Evolutionary conservation across 208 protist genomes (phyloP).

Genomic region (Leishmania turanica): DNA sequence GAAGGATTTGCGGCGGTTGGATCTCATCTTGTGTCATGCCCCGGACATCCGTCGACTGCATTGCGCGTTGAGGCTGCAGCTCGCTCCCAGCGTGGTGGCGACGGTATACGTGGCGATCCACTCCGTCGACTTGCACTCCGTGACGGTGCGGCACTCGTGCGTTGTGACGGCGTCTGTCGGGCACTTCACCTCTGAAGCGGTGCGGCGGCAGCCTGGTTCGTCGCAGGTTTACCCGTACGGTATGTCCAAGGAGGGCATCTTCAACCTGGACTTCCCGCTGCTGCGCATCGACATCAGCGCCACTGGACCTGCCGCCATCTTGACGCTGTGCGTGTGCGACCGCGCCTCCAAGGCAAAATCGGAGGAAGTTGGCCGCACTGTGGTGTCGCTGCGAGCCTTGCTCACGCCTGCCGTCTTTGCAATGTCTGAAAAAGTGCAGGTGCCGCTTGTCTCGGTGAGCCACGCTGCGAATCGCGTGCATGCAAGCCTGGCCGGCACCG

Average conservation of each 20-base stretch:
- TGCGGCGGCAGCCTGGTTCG: constrained; percentile 31
- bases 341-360: constrained; percentile 30
- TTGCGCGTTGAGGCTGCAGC: constrained; percentile 51
- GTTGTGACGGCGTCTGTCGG: constrained; percentile 39
- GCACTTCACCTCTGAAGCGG: constrained; percentile 28
- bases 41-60: constrained; percentile 56
- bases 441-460: constrained; percentile 65
- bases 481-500: constrained; percentile 53
- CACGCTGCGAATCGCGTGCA: constrained; percentile 47
- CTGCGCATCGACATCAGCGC: constrained; percentile 60
- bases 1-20: constrained; percentile 59
- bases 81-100: constrained; percentile 61
- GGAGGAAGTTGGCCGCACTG: constrained; percentile 43
- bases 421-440: constrained; percentile 63
- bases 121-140: constrained; percentile 36
- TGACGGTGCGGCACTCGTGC: constrained; percentile 20
- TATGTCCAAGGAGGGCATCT: constrained; percentile 32
- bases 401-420: constrained; percentile 71
- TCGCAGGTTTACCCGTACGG: constrained; percentile 35
- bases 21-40: constrained; percentile 46
- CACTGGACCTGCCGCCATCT: constrained; percentile 16
- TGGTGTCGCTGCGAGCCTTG: constrained; percentile 71
- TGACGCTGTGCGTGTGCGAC: constrained; percentile 48
- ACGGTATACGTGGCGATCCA: constrained; percentile 70
- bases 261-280: constrained; percentile 43